A percentile compares a stretch with the other conserved stretches of the same genome.
Conservation (phyloP, 345 rosid species). For the Brassica juncea region DNA sequence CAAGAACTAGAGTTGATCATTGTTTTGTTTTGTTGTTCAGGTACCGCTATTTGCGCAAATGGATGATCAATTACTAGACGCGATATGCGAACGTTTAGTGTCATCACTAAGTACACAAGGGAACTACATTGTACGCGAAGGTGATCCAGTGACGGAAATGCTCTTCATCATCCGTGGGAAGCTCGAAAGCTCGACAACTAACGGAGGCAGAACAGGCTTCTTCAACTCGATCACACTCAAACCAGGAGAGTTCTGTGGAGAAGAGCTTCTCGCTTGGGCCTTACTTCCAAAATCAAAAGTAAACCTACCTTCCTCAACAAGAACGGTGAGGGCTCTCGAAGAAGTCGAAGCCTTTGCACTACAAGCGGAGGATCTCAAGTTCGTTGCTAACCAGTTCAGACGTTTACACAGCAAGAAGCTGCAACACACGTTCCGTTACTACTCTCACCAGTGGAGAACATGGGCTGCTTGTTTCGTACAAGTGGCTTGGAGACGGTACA, state of each 20-base stretch:
- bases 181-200: slow-evolving; percentile 63
- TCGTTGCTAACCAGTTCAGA: slow-evolving; percentile 64
- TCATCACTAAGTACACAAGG: slow-evolving; percentile 63
- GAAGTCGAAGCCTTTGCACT: slow-evolving; percentile 72
- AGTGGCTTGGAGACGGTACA: slow-evolving; percentile 60
- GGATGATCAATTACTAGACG: slow-evolving; percentile 69
- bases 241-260: slow-evolving; percentile 69
- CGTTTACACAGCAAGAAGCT: slow-evolving; percentile 68
- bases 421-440: slow-evolving; percentile 61
- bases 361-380: slow-evolving; percentile 63
- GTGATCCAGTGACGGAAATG: slow-evolving; percentile 67
- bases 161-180: slow-evolving; percentile 59
- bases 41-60: slow-evolving; percentile 66
- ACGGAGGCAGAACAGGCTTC: slow-evolving; percentile 69
- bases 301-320: slow-evolving; percentile 61
- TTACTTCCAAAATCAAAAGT: slow-evolving; percentile 54
- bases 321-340: slow-evolving; percentile 56
- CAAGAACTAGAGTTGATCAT: no score
- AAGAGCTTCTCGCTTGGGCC: slow-evolving; percentile 76
- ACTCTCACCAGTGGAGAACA: slow-evolving; percentile 71
- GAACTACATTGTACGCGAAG: slow-evolving; percentile 63
- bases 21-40: slow-evolving; percentile 27
- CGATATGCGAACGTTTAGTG: slow-evolving; percentile 62
- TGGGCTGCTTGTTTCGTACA: slow-evolving; percentile 74
- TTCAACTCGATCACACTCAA: slow-evolving; percentile 55